These are phyloP conservation scores for Ramaria sp. DNA, from an alignment of 768 basidiomycete genomes.

Conservation along the genomic window DNA sequence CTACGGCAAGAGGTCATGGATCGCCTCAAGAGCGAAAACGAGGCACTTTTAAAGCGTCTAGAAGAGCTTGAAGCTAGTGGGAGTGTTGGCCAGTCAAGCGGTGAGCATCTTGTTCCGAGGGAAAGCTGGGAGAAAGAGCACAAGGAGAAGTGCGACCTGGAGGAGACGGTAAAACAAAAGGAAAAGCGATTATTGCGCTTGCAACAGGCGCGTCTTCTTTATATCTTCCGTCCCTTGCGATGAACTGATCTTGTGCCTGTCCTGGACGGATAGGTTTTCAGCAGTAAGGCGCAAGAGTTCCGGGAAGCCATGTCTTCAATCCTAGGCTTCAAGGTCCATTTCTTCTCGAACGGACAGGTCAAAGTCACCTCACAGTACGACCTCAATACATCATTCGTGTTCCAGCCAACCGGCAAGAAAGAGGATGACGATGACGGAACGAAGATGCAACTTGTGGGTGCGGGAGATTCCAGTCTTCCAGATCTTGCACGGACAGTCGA, in stretches of 20 bases:
- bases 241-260: background rate
- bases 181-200: conserved; percentile 72
- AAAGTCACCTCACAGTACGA: conserved; percentile 88
- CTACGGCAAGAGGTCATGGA: conserved; percentile 67
- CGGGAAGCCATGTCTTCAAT: conserved; percentile 83
- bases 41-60: conserved; percentile 60
- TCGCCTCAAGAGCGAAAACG: conserved; percentile 71
- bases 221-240: background rate
- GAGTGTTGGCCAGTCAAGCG: conserved; percentile 13
- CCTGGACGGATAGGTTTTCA: conserved; percentile 69
- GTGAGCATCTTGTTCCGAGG: conserved; percentile 46
- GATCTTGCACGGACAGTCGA: conserved; percentile 65
- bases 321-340: conserved; percentile 83
- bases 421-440: conserved; percentile 13
- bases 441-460: conserved; percentile 63
- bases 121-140: conserved; percentile 69
- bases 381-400: conserved; percentile 76
- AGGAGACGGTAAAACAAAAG: conserved; percentile 57
- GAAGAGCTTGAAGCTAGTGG: conserved; percentile 43
- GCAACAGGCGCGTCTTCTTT: conserved; percentile 51
- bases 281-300: conserved; percentile 81
- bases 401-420: conserved; percentile 48
- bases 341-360: conserved; percentile 85
- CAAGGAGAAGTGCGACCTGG: conserved; percentile 58
- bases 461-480: conserved; percentile 64